Base-by-base conservation (phyloP, 2,329 filamentous ascomycete genomes). In the Beauveria caledonica region DNA sequence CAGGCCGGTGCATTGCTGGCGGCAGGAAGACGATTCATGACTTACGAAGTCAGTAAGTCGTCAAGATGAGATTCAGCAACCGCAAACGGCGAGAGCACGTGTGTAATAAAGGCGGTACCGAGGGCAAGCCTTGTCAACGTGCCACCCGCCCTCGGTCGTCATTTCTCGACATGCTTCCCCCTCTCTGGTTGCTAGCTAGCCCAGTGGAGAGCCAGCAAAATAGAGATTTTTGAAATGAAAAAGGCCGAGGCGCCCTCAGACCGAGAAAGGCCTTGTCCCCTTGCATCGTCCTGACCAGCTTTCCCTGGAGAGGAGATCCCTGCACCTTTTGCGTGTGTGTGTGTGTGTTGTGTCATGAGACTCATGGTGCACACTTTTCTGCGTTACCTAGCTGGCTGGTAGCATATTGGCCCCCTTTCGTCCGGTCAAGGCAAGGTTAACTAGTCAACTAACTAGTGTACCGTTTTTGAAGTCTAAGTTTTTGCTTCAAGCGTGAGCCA, bases 231-330 rank as follows among this genome's bases (percentile, higher is more conserved):
- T 1, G 10, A 33, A 33, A 33, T 33, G 23, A 42, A 50, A 33
- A 44, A 51, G 46, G 46, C 56, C 56, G 56, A 58, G 56, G 46
- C 46, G 55, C 44, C 55, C 55, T 45, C 55, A 50, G 33, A 21
- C 19, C 36, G 7, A 51, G n/a, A 33, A 39, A 15, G 19, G 10
- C 56, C 23, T 23, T 58, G 46, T 45, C 45, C 27, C 44, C 54
- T 48, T 27, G n/a, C 45, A 36, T 19, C 33, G 17, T 29, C 36
- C n/a, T 56, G 46, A 33, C 17, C 10, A 33, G 53, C n/a, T 33
- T 19, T 19, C 25, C 55, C 45, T 49, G n/a, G 33, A 11, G 36
- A 23, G 19, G 5, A 11, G 3, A n/a, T 27, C 29, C 27, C 42
- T 25, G 27, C 48, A 7, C n/a, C 29, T 13, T 33, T 11, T 10